Evolutionary conservation across 331 rosid species (phyloP), one percentile per base, ranked within the genome.

Genomic region (Dryas integrifolia): DNA sequence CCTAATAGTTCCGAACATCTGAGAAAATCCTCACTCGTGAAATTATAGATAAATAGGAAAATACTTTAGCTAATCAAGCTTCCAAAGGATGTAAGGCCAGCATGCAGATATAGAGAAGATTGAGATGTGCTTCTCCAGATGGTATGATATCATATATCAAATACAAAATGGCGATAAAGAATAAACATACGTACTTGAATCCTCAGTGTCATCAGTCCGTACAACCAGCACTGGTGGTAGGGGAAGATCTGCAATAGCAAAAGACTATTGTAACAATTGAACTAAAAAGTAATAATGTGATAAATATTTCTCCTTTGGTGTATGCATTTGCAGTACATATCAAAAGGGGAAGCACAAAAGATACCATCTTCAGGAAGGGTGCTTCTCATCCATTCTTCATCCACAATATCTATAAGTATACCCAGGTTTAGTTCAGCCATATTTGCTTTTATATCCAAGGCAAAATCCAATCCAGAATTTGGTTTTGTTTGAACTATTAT

Each of bases 331-430:
- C 11, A 14, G 56, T 43, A 47, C 43, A 38, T 38, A 18, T 26
- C 56, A 48, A 60, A 40, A 24, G 43, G 50, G n/a, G 3, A 65
- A 63, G 16, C 5, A 43, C 16, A 26, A 38, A 57, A n/a, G 0
- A 39, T 80, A 85, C 89, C 92, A 65, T 87, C 96, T 67, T 82
- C 77, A 72, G 92, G 92, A 69, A 90, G 83, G 45, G 92, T 87
- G 73, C 86, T 92, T 79, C 85, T 84, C 91, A 84, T 84, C 92
- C 92, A 89, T 65, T 84, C 92, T 63, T 89, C 92, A 62, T 87
- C 96, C 76, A 90, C 96, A 72, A 89, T 70, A 65, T 89, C 96
- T 74, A 90, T 73, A 5, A 87, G 86, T 77, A 87, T 74, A 52
- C 88, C 87, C 78, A 82, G 48, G 82, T 85, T 88, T 67, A 82